These are phyloP conservation scores for Thelonectria discophora DNA, from an alignment of 2,329 filamentous ascomycete species.

Conservation along the genomic window DNA sequence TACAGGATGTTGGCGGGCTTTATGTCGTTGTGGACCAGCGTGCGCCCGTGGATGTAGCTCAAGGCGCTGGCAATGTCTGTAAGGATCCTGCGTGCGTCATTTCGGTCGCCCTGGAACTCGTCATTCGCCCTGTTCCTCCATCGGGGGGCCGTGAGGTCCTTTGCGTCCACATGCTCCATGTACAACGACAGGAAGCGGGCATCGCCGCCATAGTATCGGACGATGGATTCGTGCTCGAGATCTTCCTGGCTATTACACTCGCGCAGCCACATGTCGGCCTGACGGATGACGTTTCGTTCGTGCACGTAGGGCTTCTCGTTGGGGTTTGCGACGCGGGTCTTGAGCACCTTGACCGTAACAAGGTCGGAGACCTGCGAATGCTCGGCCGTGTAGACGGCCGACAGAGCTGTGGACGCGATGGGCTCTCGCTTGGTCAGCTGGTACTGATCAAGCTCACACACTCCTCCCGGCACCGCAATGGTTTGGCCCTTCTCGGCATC, in stretches of 20 bases:
- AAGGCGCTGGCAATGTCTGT: conserved; percentile 63
- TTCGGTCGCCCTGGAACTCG: conserved; percentile 58
- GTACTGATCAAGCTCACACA: conserved; percentile 62
- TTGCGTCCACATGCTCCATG: conserved; percentile 68
- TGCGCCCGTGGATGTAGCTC: conserved; percentile 63
- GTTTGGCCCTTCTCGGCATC: conserved; percentile 61
- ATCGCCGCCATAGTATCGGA: conserved; percentile 66
- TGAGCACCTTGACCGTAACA: conserved; percentile 69
- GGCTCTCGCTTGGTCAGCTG: conserved; percentile 63
- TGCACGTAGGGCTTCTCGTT: conserved; percentile 58
- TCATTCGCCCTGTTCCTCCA: conserved; percentile 61
- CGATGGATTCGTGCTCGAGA: conserved; percentile 65
- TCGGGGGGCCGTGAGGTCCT: conserved; percentile 59
- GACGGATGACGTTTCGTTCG: conserved; percentile 65
- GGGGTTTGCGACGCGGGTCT: conserved; percentile 56
- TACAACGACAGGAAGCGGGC: conserved; percentile 68
- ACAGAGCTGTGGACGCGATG: conserved; percentile 64
- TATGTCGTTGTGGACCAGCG: conserved; percentile 68
- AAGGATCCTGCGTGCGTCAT: conserved; percentile 62
- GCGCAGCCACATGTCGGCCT: conserved; percentile 68
- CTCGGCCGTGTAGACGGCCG: conserved; percentile 64
- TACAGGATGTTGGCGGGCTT: conserved; percentile 70
- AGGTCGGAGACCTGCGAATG: conserved; percentile 63
- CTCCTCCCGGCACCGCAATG: conserved; percentile 58
- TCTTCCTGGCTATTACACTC: conserved; percentile 65